phyloP scores from a whole-genome alignment of 306 rosid genomes.

The Senna tora region DNA sequence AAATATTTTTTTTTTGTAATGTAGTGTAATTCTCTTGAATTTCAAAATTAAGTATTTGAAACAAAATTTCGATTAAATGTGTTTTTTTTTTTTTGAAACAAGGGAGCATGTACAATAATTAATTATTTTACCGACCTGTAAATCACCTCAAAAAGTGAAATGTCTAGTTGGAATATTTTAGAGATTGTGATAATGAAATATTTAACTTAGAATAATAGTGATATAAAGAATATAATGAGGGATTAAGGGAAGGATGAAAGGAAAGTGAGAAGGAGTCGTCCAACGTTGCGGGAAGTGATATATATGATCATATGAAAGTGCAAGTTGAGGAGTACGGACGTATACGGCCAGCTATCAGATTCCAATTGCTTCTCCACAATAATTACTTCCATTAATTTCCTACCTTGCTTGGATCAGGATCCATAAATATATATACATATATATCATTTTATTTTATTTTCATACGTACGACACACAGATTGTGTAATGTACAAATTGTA shows the following conservation, averaged over 20 bases:
- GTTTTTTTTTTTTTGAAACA: no score
- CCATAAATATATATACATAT: background rate
- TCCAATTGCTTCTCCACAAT: background rate
- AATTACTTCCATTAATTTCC: background rate
- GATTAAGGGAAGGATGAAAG: background rate
- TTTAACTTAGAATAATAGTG: no score
- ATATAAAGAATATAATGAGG: background rate
- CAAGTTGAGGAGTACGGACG: slow-evolving; percentile 3
- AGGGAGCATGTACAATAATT: no score
- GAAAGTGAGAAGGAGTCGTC: background rate
- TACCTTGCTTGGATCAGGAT: background rate
- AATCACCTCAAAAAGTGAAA: no score
- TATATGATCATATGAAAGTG: background rate
- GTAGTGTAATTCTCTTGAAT: no score
- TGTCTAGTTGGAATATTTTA: no score
- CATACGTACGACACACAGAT: background rate
- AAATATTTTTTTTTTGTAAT: no score
- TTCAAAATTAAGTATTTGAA: no score
- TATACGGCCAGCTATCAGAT: slow-evolving; percentile 25
- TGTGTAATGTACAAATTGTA: background rate
- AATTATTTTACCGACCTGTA: no score
- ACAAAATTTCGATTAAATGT: no score
- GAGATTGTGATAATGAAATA: no score
- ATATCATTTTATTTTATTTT: no score
- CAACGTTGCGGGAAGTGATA: background rate